Percentiles rank a stretch among this genome's conserved stretches.
phyloP scores from a whole-genome alignment of 768 basidiomycete genomes.

The Kwoniella bestiolae region DNA sequence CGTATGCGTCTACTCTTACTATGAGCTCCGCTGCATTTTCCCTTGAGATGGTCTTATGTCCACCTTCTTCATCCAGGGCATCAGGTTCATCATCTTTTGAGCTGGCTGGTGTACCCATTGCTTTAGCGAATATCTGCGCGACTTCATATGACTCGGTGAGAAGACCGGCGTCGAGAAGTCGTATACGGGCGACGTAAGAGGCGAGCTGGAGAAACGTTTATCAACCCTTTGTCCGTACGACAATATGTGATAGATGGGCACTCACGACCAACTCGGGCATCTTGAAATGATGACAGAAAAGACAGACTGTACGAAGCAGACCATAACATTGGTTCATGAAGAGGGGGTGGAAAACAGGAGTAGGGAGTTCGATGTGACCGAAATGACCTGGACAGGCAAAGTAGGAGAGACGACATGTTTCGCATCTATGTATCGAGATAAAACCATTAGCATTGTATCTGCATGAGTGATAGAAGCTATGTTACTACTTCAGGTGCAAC shows the following conservation, averaged over 20 bases:
- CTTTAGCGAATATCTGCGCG: slow-evolving; percentile 66
- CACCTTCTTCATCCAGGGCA: slow-evolving; percentile 58
- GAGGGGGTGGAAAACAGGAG: slow-evolving; percentile 93
- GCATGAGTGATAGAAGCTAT: too few relatives aligned
- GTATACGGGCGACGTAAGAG: slow-evolving; percentile 83
- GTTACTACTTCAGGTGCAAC: too few relatives aligned
- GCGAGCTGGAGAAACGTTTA: slow-evolving; percentile 63
- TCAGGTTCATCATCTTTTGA: slow-evolving; percentile 58
- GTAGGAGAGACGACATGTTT: slow-evolving; percentile 89
- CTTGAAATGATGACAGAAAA: slow-evolving; percentile 95
- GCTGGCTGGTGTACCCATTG: slow-evolving; percentile 38
- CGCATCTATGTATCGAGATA: slow-evolving; percentile 73
- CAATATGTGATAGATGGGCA: neutral
- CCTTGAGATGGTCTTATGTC: slow-evolving; percentile 29
- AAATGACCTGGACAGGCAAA: slow-evolving; percentile 97
- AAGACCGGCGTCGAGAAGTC: slow-evolving; percentile 85
- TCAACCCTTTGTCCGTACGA: neutral
- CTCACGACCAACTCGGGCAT: slow-evolving; percentile 70
- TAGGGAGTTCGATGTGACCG: slow-evolving; percentile 94
- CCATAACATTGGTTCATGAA: slow-evolving; percentile 92
- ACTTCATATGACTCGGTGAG: slow-evolving; percentile 77
- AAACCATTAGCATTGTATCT: too few relatives aligned
- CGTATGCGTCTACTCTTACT: slow-evolving; percentile 48
- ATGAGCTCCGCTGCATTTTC: slow-evolving; percentile 52
- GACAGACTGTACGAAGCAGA: slow-evolving; percentile 80